Conservation (phyloP, 2,329 filamentous ascomycete genomes). For the Fusarium verticillioides region DNA sequence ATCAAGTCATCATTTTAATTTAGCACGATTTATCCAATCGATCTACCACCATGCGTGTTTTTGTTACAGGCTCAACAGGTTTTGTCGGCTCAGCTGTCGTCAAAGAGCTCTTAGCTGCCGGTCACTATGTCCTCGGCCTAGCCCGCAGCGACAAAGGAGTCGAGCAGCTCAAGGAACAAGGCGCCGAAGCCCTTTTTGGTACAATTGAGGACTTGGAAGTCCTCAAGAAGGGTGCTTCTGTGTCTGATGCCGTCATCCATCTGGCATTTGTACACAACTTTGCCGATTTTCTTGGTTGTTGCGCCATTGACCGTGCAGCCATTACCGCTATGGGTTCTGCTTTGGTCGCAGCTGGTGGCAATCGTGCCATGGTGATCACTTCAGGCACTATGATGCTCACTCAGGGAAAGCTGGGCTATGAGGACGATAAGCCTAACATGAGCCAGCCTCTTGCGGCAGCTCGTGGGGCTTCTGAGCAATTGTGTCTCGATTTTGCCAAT, state of each 20-base stretch:
- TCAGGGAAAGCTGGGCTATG: not conserved
- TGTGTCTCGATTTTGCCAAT: not conserved
- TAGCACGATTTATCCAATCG: fast-evolving
- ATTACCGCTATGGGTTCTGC: not conserved
- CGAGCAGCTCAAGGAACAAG: not conserved
- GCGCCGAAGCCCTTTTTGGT: not conserved
- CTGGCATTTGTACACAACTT: not conserved
- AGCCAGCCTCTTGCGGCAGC: not conserved
- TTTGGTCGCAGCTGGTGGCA: not conserved
- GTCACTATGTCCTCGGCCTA: not conserved
- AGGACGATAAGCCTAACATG: not conserved
- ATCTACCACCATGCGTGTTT: not conserved
- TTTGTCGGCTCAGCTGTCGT: not conserved
- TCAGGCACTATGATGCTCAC: not conserved
- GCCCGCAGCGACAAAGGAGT: not conserved
- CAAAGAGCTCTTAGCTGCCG: not conserved
- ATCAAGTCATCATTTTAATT: fast-evolving
- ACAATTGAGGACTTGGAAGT: not conserved
- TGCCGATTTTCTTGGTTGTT: not conserved
- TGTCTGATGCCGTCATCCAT: not conserved
- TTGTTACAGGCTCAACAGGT: not conserved
- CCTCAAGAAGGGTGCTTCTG: not conserved
- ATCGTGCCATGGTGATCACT: not conserved
- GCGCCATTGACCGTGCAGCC: not conserved
- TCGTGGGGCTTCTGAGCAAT: not conserved